Percentiles rank a stretch among this genome's conserved stretches.
Conservation (phyloP, 2,329 filamentous ascomycete species). For the Stagonosporopsis tanaceti region DNA sequence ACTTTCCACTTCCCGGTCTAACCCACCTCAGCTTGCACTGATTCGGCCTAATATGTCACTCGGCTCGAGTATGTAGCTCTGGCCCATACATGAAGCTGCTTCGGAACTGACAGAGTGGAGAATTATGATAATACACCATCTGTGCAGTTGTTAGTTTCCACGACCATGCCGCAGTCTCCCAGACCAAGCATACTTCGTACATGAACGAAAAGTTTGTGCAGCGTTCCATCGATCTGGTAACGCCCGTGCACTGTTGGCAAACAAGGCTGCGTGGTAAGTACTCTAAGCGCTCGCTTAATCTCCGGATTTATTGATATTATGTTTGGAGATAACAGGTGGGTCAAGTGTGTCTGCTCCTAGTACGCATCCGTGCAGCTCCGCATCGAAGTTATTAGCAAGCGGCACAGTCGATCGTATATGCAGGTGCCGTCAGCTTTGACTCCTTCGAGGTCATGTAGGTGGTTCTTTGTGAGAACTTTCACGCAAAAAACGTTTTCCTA, state of each 20-base stretch:
- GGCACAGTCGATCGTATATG: slow-evolving; percentile 11
- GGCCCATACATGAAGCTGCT: no score
- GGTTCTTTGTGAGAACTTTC: slow-evolving; percentile 3
- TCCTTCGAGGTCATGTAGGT: slow-evolving; percentile 3
- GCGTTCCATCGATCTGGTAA: neutral
- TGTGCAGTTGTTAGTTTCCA: slow-evolving; percentile 1
- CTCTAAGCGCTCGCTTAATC: slow-evolving; percentile 9
- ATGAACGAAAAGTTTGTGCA: neutral
- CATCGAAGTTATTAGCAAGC: slow-evolving; percentile 1
- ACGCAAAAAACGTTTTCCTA: neutral
- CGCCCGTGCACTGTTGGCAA: neutral
- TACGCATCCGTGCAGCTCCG: slow-evolving; percentile 3
- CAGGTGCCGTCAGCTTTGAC: neutral
- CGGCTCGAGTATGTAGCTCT: no score
- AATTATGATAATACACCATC: neutral
- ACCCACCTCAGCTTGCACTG: no score
- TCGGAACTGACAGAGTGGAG: neutral
- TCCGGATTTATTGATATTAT: slow-evolving; percentile 12
- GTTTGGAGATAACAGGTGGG: slow-evolving; percentile 9
- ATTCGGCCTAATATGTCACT: no score
- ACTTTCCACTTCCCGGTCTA: no score
- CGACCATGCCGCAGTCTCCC: slow-evolving; percentile 11
- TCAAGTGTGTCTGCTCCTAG: slow-evolving; percentile 9
- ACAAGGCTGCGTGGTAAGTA: neutral
- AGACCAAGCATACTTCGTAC: neutral